Base-by-base conservation (phyloP, 257 asterid species). In the Penstemon eatonii region DNA sequence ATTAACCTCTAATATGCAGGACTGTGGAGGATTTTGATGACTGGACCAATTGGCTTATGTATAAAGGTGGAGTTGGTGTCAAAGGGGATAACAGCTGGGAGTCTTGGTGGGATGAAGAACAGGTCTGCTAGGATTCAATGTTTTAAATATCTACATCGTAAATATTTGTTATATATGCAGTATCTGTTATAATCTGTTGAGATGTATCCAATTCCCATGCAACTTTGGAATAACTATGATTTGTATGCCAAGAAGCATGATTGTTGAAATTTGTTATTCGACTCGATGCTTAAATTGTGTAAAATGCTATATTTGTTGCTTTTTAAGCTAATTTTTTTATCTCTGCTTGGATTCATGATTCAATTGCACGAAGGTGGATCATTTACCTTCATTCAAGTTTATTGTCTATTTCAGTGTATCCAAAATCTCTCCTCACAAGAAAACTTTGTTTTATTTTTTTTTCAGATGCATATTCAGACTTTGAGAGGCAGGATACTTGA, bases 81-180 rank as follows among this genome's bases (percentile, higher is more conserved):
- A 89, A 84, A 78, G 99, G 96, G 63, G 97, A 94, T 18, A 75
- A 84, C 72, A 93, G 99, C 72, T 94, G 99, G 99, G 99, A 94
- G 82, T 91, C 97, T 58, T 94, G 99, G 99, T 94, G 99, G 99
- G 99, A 89, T 62, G 99, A 94, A 80, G 99, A 94, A 79, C 97
- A 90, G 97, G 99, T 93, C 10, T 65, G 39, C 56, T 63, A 40
- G 19, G 56, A 75, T 65, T 49, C 7, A 12, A 57, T 61, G 50
- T 38, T 61, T 43, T 64, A 39, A 66, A 50, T 47, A 4, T 65
- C 64, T 43, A 36, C 42, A 40, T 25, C 39, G 18, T 65, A 19
- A 10, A 47, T 63, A 9, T 3, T 7, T 57, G 18, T 36, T 11
- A 12, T 4, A 18, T 56, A 44, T 36, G 43, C 4, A 38, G 7